Evolutionary conservation across 2,329 filamentous ascomycete species (phyloP), one percentile per base, ranked within the genome.

Genomic region (Alternaria incomplexa): DNA sequence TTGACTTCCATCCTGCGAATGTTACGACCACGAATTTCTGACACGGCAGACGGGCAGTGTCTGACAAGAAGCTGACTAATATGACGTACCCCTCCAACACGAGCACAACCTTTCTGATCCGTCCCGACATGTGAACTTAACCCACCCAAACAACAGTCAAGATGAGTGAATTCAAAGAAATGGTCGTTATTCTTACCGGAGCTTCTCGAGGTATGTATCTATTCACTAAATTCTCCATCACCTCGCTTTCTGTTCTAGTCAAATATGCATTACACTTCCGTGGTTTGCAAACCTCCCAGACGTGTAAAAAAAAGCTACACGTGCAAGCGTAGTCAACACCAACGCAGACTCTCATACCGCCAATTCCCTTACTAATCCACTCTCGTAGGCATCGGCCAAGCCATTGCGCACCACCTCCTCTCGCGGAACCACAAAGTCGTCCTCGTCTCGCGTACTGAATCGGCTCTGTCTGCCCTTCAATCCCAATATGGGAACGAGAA

Each of bases 341-440:
- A 40, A 40, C 15, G 2, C 4, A 9, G 13, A 5, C 48, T 30
- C 11, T n/a, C 36, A 48, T 43, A 25, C 5, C 8, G 13, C 4
- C 10, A 26, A 8, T 10, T 9, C n/a, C 22, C 10, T 15, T 6
- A 9, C 26, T 30, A 15, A 15, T 3, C 5, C 23, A 6, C 25
- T 3, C 9, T 6, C n/a, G 3, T 62, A 87, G 87, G 87, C 25
- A 89, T 91, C 70, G 89, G 89, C 63, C 85, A 86, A 45, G 85
- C 88, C 43, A 85, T 88, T 43, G 83, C 87, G 4, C 84, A 88
- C 69, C 85, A 87, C 76, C 85, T 91, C 47, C 85, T 91, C 69
- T 74, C 81, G 2, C 78, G 80, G 50, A 75, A 81, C 23, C 84
- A 87, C 80, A 88, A 88, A 63, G 78, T 90, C 55, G 82, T 91